phyloP scores from a whole-genome alignment of 768 basidiomycete species.

The Cytidiella melzeri region DNA sequence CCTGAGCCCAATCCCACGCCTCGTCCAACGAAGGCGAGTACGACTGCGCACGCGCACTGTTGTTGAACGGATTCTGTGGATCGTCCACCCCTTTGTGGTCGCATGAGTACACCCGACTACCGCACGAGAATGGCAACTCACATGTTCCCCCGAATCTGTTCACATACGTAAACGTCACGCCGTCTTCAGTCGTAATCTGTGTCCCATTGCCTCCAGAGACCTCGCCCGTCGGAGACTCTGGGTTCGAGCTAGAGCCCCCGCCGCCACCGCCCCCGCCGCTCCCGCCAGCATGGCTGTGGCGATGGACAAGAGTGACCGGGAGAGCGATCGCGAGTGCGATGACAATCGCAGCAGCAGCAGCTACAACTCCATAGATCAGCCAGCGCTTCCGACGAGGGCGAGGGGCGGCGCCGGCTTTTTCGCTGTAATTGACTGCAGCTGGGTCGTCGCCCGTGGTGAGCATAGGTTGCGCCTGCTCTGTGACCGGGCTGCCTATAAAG shows the following conservation, averaged over 20 bases:
- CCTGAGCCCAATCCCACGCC: slow-evolving; percentile 63
- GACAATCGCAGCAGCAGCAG: slow-evolving; percentile 16
- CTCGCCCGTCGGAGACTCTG: slow-evolving; percentile 21
- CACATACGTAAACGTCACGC: slow-evolving; percentile 65
- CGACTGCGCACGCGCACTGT: slow-evolving; percentile 67
- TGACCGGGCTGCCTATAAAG: slow-evolving; percentile 9
- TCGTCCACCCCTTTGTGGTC: slow-evolving; percentile 55
- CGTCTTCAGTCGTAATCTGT: slow-evolving; percentile 52
- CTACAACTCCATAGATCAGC: slow-evolving; percentile 7
- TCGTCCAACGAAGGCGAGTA: slow-evolving; percentile 80
- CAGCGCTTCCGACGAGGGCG: slow-evolving; percentile 1
- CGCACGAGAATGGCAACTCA: slow-evolving; percentile 32
- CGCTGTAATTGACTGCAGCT: not conserved
- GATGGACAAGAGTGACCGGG: slow-evolving; percentile 21
- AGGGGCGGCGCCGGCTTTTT: not conserved
- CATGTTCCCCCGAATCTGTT: slow-evolving; percentile 74
- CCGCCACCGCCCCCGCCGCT: not conserved
- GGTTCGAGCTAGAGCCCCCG: slow-evolving; percentile 11
- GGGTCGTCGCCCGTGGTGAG: not conserved
- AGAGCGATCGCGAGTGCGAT: slow-evolving; percentile 22
- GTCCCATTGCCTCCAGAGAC: slow-evolving; percentile 66
- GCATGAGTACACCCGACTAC: not conserved
- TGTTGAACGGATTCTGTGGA: slow-evolving; percentile 71
- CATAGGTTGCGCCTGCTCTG: slow-evolving; percentile 13
- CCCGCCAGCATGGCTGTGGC: slow-evolving; percentile 9